Evolutionary conservation across 192 early-diverging fungal genomes (phyloP), one percentile per base, ranked within the genome.

Genomic region (Jimgerdemannia lactiflua): DNA sequence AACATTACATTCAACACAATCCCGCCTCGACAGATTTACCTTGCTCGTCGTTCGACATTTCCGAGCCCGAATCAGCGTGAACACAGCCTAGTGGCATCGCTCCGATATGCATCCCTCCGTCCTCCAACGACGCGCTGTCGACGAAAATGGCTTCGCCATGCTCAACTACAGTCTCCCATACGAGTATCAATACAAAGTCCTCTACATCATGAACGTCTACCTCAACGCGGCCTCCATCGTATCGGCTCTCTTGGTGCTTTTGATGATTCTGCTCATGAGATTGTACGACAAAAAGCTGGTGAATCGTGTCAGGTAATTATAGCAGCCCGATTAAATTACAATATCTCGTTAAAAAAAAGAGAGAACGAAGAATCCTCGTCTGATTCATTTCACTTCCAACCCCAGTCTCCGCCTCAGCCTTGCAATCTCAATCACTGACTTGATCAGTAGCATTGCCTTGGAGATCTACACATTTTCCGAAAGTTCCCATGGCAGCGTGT

Each of bases 241-340:
- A 6, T 68, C 67, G 6, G 67, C 2, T 14, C 19, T 68, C 40
- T 44, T 19, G 2, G 74, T 75, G 4, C 64, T 75, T 18, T 20
- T 67, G 4, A 39, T 75, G 6, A 69, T 67, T 19, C 42, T 67
- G 17, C 66, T 44, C 6, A 20, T 75, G 64, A 17, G 74, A 29
- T 43, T 75, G 4, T 75, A 75, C 39, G 67, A 75, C 67, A 75
- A 75, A 44, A 75, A 69, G 19, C 43, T 75, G 19, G 67, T 75
- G n/a, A 67, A 75, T 49, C 74, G 74, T 68, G 74, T 75, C 49
- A 59, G 49, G 49, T 59, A 59, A 59, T 10, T 59, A 6, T 6
- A 59, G 49, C 8, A 59, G 8, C 14, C 49, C 49, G 49, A 2
- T 59, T 59, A 10, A 6, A 10, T 14, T 59, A 14, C 49, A 59